These are phyloP conservation scores for Ustilago nuda DNA, from an alignment of 1,284 basidiomycete species.

Conservation along the genomic window DNA sequence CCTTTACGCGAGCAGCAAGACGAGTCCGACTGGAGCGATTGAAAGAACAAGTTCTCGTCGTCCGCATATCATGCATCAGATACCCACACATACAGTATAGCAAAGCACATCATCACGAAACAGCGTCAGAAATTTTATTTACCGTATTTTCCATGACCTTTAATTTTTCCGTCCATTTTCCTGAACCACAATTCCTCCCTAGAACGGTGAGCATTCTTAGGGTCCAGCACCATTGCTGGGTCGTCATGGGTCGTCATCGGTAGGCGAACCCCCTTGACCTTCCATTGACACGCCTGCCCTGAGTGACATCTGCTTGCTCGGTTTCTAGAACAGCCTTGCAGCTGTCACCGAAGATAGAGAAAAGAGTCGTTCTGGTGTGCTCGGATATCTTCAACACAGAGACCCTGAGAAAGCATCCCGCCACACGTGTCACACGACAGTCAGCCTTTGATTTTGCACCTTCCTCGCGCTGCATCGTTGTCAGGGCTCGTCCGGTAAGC, in stretches of 20 bases:
- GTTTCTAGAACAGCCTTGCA: conserved; percentile 1
- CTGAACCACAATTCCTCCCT: not conserved
- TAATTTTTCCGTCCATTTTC: not conserved
- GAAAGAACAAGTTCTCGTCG: not conserved
- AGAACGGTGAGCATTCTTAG: not conserved
- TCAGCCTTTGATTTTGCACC: not conserved
- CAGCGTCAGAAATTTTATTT: not conserved
- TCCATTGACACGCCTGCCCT: not conserved
- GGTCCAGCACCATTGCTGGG: not conserved
- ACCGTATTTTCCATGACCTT: not conserved
- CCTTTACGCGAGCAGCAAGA: conserved; percentile 28
- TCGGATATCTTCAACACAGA: conserved; percentile 4
- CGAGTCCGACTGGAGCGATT: conserved; percentile 45
- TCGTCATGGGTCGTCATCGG: too few relatives aligned
- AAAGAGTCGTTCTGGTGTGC: not conserved
- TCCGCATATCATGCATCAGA: not conserved
- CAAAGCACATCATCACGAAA: not conserved
- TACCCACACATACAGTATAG: not conserved
- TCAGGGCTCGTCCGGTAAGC: not conserved
- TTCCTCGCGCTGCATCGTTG: not conserved
- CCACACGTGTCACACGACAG: conserved; percentile 19
- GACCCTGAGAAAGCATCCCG: conserved; percentile 1
- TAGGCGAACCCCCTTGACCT: not conserved
- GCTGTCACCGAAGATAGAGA: not conserved
- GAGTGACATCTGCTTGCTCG: not conserved